A percentile compares a stretch with the other conserved stretches of the same genome.
These are phyloP conservation scores for Thielaviopsis populi DNA, from an alignment of 2,329 filamentous ascomycete species.

Conservation along the genomic window DNA sequence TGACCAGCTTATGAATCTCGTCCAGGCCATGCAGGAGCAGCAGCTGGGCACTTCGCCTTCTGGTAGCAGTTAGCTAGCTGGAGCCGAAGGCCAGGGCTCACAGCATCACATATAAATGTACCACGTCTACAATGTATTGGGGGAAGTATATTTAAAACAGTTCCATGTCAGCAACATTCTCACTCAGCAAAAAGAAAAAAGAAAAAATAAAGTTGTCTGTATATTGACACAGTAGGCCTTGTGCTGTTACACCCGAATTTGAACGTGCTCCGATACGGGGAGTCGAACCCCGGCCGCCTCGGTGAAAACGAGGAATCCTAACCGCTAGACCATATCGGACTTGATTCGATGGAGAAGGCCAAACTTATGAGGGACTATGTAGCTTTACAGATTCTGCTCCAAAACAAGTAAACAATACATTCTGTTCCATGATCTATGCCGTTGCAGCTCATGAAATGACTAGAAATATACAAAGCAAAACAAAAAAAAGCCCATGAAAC, in stretches of 20 bases:
- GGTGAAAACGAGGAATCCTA: constrained; percentile 18
- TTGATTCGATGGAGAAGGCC: background rate
- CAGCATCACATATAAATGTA: too few relatives aligned
- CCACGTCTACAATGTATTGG: too few relatives aligned
- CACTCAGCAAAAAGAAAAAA: too few relatives aligned
- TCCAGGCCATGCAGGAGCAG: constrained; percentile 35
- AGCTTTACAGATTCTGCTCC: background rate
- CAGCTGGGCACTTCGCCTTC: constrained; percentile 18
- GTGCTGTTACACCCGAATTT: too few relatives aligned
- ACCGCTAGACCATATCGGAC: constrained; percentile 17
- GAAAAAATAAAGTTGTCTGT: too few relatives aligned
- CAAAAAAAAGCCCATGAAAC: background rate
- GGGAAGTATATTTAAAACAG: too few relatives aligned
- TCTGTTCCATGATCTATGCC: background rate
- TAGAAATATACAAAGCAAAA: too few relatives aligned
- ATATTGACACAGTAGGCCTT: too few relatives aligned
- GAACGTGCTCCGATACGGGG: constrained; percentile 14
- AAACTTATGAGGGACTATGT: background rate
- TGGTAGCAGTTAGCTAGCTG: background rate
- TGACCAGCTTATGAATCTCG: constrained; percentile 39
- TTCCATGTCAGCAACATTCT: too few relatives aligned
- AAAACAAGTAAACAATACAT: background rate
- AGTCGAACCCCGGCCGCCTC: constrained; percentile 17
- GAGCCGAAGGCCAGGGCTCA: too few relatives aligned
- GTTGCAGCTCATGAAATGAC: too few relatives aligned